Conservation (phyloP, 345 rosid species). For the Xanthoceras sorbifolium region DNA sequence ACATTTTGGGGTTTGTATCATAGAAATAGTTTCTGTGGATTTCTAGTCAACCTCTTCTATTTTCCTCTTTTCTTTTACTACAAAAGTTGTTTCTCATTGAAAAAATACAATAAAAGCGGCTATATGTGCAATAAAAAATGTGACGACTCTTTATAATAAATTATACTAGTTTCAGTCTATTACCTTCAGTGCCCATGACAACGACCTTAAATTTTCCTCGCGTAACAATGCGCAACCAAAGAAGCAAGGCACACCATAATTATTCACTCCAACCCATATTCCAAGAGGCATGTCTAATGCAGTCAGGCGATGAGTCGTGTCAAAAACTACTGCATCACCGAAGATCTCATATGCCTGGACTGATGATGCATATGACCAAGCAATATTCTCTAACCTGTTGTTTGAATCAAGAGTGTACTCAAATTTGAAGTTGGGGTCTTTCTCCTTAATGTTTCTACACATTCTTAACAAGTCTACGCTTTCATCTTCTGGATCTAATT, state of each 20-base stretch:
- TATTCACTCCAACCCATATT: slow-evolving; percentile 92
- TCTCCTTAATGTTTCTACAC: slow-evolving; percentile 89
- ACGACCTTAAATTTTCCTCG: slow-evolving; percentile 75
- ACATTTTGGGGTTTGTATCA: neutral
- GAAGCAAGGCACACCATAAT: slow-evolving; percentile 97
- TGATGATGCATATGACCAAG: slow-evolving; percentile 94
- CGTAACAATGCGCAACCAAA: slow-evolving; percentile 87
- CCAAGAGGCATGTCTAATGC: slow-evolving; percentile 98
- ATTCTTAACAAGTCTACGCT: slow-evolving; percentile 82
- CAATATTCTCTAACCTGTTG: slow-evolving; percentile 74
- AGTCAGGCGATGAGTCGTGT: slow-evolving; percentile 86
- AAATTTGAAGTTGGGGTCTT: slow-evolving; percentile 86
- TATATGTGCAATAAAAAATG: slow-evolving; percentile 7
- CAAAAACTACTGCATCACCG: slow-evolving; percentile 95
- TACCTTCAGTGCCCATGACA: slow-evolving; percentile 98
- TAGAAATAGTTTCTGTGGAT: neutral
- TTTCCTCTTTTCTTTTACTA: too few species aligned
- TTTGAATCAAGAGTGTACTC: slow-evolving; percentile 72
- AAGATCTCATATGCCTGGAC: slow-evolving; percentile 79
- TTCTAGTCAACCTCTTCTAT: too few species aligned
- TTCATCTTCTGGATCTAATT: slow-evolving; percentile 84
- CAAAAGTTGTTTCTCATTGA: too few species aligned
- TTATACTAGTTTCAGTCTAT: slow-evolving; percentile 15
- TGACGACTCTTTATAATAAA: slow-evolving; percentile 1
- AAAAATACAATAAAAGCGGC: too few species aligned